Percentiles rank a stretch among this genome's conserved stretches.
Evolutionary conservation across 441 rosid genomes (phyloP).

Genomic region (Brassica balearica): DNA sequence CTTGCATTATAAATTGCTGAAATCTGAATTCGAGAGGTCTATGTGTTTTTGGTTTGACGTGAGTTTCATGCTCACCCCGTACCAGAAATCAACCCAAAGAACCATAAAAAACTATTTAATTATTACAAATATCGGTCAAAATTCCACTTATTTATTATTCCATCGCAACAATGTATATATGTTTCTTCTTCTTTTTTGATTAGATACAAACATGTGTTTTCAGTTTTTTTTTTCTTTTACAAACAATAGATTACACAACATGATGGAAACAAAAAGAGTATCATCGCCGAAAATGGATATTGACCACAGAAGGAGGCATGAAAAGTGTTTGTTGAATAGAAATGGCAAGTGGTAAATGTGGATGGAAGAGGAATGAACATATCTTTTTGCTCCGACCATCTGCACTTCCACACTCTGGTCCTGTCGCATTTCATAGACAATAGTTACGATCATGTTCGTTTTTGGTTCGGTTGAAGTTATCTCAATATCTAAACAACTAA

Average conservation of each 20-base stretch:
- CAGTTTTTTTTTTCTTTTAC: slow-evolving; percentile 3
- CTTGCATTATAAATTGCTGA: background rate
- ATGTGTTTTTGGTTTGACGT: background rate
- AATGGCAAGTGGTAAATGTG: slow-evolving; percentile 84
- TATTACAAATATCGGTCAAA: slow-evolving; percentile 8
- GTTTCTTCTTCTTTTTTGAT: background rate
- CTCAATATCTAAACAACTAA: slow-evolving; percentile 8
- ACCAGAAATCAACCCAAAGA: background rate
- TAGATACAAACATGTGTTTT: slow-evolving; percentile 8
- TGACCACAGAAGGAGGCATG: slow-evolving; percentile 80
- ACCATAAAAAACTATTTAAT: background rate
- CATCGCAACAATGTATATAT: background rate
- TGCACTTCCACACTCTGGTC: slow-evolving; percentile 84
- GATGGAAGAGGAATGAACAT: slow-evolving; percentile 89
- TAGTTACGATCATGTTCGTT: background rate
- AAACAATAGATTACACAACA: slow-evolving; percentile 33
- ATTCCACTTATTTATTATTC: background rate
- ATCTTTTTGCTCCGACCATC: slow-evolving; percentile 81
- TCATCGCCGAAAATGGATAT: slow-evolving; percentile 89
- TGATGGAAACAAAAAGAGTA: slow-evolving; percentile 7
- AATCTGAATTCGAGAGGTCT: background rate
- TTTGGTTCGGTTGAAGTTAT: background rate
- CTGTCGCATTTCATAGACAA: slow-evolving; percentile 46
- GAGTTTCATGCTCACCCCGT: background rate
- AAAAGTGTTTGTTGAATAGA: slow-evolving; percentile 84